These are phyloP conservation scores for Fusarium oxysporum DNA, from an alignment of 2,329 filamentous ascomycete species.

Conservation along the genomic window DNA sequence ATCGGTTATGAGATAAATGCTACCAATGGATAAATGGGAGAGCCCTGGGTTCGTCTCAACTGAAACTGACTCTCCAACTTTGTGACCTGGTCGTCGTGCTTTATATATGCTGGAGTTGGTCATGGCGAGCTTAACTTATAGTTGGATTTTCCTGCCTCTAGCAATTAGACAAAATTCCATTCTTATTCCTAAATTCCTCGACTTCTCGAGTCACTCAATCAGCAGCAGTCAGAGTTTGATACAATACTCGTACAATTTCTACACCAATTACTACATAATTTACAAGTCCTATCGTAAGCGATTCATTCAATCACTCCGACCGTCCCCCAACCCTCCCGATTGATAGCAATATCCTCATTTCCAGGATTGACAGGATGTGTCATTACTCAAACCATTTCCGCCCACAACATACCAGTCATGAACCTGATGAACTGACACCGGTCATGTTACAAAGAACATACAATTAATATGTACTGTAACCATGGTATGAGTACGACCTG, in stretches of 20 bases:
- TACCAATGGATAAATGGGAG: conserved; percentile 17
- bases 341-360: background rate
- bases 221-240: background rate
- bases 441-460: background rate
- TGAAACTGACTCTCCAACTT: background rate
- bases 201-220: background rate
- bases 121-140: background rate
- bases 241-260: conserved; percentile 4
- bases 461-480: background rate
- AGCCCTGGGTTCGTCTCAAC: background rate
- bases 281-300: background rate
- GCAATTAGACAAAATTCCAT: conserved; percentile 7
- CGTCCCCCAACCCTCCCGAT: background rate
- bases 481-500: background rate
- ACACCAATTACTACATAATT: background rate
- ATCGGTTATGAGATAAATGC: conserved; percentile 89
- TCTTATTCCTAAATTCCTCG: background rate
- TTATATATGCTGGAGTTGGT: conserved; percentile 5
- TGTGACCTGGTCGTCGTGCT: background rate
- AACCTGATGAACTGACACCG: background rate
- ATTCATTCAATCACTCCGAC: background rate
- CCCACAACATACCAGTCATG: background rate
- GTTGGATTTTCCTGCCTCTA: background rate
- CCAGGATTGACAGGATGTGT: background rate
- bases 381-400: background rate